phyloP scores from a whole-genome alignment of 1,284 basidiomycete genomes.

The Pseudozyma pruni region DNA sequence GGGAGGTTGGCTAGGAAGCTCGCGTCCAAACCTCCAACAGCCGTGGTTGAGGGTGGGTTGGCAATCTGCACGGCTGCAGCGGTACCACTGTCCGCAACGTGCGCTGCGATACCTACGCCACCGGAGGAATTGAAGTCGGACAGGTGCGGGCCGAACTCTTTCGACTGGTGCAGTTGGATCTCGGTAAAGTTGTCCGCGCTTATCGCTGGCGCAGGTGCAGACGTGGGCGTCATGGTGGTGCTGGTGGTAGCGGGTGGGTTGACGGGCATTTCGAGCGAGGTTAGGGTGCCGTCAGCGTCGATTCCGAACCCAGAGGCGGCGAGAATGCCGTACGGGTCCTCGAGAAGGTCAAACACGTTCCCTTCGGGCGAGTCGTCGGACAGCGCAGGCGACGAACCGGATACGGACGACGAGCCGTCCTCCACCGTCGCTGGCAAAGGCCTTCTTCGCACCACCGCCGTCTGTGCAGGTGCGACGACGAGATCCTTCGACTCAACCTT shows the following conservation, averaged over 20 bases:
- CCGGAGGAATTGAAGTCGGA: conserved; percentile 51
- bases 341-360: conserved; percentile 58
- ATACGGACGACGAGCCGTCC: conserved; percentile 55
- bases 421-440: conserved; percentile 65
- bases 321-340: conserved; percentile 64
- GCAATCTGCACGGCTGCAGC: conserved; percentile 21
- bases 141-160: conserved; percentile 51
- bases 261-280: conserved; percentile 20
- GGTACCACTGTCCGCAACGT: conserved; percentile 22
- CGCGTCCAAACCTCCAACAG: conserved; percentile 9
- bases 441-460: conserved; percentile 22
- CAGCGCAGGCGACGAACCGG: conserved; percentile 39
- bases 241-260: not conserved
- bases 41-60: not conserved
- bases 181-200: conserved; percentile 52
- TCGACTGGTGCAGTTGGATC: conserved; percentile 56
- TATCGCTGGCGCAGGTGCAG: conserved; percentile 17
- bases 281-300: conserved; percentile 25
- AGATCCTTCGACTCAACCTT: conserved; percentile 3
- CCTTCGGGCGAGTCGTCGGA: conserved; percentile 31
- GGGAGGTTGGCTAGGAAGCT: conserved; percentile 22
- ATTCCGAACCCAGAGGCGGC: conserved; percentile 59
- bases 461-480: conserved; percentile 3
- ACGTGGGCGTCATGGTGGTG: conserved; percentile 18
- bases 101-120: conserved; percentile 56